phyloP scores from a whole-genome alignment of 73 alveolate species.

The Tetrahymena malaccensis region DNA sequence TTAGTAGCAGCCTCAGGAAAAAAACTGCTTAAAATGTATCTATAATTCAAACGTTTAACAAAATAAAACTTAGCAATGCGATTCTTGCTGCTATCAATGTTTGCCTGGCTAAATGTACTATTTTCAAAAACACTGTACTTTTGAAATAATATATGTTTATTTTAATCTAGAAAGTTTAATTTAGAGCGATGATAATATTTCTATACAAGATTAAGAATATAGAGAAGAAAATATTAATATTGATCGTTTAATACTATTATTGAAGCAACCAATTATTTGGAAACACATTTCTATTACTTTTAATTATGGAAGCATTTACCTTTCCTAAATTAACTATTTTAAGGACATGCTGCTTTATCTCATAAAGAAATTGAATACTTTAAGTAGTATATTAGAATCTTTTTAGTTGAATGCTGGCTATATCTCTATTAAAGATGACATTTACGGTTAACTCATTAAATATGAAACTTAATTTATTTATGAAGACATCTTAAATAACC shows the following conservation, averaged over 20 bases:
- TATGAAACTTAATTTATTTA: not conserved
- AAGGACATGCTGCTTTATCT: not conserved
- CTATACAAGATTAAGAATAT: not conserved
- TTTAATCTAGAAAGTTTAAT: not conserved
- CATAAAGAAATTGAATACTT: not conserved
- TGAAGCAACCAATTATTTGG: not conserved
- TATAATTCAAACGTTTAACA: not conserved
- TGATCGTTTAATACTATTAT: not conserved
- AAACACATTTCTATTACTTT: not conserved
- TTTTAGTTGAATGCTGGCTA: not conserved
- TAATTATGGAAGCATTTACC: not conserved
- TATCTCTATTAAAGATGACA: not conserved
- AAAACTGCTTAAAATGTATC: not conserved
- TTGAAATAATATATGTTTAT: not conserved
- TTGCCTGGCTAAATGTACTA: not conserved
- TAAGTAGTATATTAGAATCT: not conserved
- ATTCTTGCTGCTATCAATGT: not conserved
- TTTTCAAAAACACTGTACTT: not conserved
- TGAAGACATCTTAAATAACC: not conserved
- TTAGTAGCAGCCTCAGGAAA: not conserved
- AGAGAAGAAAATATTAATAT: not conserved
- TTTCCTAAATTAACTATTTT: not conserved
- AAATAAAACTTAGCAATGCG: not conserved
- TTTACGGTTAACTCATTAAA: not conserved
- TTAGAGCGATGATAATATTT: not conserved